Conservation (phyloP, 768 basidiomycete species). For the Panellus pusillus region DNA sequence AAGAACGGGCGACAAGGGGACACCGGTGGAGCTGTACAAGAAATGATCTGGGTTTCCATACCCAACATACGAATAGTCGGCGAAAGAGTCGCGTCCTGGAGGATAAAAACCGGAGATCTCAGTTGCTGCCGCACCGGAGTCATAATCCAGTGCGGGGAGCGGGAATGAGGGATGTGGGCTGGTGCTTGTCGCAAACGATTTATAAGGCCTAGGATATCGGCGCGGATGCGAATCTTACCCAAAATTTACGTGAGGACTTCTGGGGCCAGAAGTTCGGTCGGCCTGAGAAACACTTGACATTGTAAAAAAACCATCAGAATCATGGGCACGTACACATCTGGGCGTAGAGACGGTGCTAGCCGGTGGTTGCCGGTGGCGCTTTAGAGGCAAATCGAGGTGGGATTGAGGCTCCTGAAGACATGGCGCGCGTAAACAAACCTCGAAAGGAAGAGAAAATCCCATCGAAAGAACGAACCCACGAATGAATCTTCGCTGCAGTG, state of each 20-base stretch:
- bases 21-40: conserved; percentile 49
- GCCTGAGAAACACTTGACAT: conserved; percentile 37
- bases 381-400: conserved; percentile 43
- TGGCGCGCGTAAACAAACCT: conserved; percentile 3
- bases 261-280: conserved; percentile 44
- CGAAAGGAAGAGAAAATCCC: neutral
- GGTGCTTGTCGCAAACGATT: conserved; percentile 31
- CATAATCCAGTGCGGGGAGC: conserved; percentile 26
- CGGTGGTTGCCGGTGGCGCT: conserved; percentile 47
- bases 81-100: conserved; percentile 48
- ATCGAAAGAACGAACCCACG: conserved; percentile 40
- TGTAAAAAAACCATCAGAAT: conserved; percentile 14
- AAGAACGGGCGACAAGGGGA: conserved; percentile 43
- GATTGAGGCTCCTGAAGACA: conserved; percentile 43
- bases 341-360: conserved; percentile 41
- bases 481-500: conserved; percentile 51
- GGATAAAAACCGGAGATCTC: conserved; percentile 59
- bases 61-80: conserved; percentile 61
- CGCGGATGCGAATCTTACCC: conserved; percentile 40
- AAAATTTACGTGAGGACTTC: conserved; percentile 48
- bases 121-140: conserved; percentile 41
- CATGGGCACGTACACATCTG: conserved; percentile 36
- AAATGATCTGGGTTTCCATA: conserved; percentile 47
- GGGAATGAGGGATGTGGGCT: conserved; percentile 20
- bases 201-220: conserved; percentile 43